These are phyloP conservation scores for Coleophoma cylindrospora DNA, from an alignment of 2,329 filamentous ascomycete species.

Conservation along the genomic window DNA sequence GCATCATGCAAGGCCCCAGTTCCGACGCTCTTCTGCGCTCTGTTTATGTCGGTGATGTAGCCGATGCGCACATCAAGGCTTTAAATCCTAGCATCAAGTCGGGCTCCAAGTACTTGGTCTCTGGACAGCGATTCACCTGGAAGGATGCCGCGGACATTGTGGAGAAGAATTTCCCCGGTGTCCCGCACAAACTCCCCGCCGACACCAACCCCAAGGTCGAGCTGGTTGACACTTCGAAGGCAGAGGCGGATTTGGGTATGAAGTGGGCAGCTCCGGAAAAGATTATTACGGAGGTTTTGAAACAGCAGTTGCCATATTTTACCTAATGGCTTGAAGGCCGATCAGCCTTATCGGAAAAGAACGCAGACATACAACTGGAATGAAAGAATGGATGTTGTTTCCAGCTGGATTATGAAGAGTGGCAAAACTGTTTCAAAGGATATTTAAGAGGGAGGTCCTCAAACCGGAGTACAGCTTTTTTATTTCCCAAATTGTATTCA, in stretches of 20 bases:
- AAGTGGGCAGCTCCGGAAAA: constrained; percentile 4
- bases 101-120: constrained; percentile 2
- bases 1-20: constrained; percentile 1
- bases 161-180: constrained; percentile 3
- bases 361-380: neutral
- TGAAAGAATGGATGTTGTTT: neutral
- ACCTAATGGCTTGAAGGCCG: neutral
- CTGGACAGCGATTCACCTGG: neutral
- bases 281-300: constrained; percentile 6
- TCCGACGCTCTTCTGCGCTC: neutral
- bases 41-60: constrained; percentile 8
- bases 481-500: too few relatives aligned
- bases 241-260: constrained; percentile 6
- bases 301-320: constrained; percentile 4
- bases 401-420: neutral
- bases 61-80: constrained; percentile 5
- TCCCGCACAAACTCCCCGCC: neutral
- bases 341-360: neutral
- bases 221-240: constrained; percentile 1
- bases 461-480: too few relatives aligned
- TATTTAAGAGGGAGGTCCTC: too few relatives aligned
- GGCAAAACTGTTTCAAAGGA: neutral
- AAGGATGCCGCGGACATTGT: constrained; percentile 4
- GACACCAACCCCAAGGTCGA: neutral
- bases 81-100: constrained; percentile 1